These are phyloP conservation scores for Parachaetomium inaequale DNA, from an alignment of 495 filamentous ascomycete genomes.

Conservation along the genomic window DNA sequence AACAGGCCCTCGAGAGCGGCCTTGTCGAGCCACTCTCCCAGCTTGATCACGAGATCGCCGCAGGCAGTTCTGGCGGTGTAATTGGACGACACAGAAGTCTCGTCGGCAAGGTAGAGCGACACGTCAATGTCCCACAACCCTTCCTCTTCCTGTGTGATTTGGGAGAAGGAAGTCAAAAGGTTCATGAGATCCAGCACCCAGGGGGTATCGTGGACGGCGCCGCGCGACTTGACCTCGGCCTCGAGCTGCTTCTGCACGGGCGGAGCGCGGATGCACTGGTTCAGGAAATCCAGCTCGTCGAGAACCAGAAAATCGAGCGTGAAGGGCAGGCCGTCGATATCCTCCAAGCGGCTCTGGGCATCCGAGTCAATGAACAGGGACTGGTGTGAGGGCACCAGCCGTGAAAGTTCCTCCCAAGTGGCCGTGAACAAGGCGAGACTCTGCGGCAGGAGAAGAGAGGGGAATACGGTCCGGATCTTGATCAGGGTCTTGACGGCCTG, in stretches of 20 bases:
- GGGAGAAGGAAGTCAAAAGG: slow-evolving; percentile 77
- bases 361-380: slow-evolving; percentile 80
- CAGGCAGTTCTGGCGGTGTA: slow-evolving; percentile 91
- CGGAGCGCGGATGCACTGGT: slow-evolving; percentile 75
- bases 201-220: slow-evolving; percentile 53
- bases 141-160: slow-evolving; percentile 89
- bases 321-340: slow-evolving; percentile 87
- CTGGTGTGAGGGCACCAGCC: slow-evolving; percentile 66
- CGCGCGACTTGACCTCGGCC: slow-evolving; percentile 58
- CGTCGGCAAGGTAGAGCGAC: slow-evolving; percentile 90
- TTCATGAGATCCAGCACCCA: slow-evolving; percentile 84
- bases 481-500: slow-evolving; percentile 90
- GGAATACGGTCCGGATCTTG: slow-evolving; percentile 82
- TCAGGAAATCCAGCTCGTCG: slow-evolving; percentile 91
- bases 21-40: slow-evolving; percentile 81
- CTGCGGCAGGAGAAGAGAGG: slow-evolving; percentile 72
- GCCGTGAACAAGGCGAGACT: slow-evolving; percentile 75
- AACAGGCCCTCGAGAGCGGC: slow-evolving; percentile 70
- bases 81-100: slow-evolving; percentile 92
- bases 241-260: slow-evolving; percentile 83
- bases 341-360: slow-evolving; percentile 80
- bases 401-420: slow-evolving; percentile 79
- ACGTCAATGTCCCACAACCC: slow-evolving; percentile 95
- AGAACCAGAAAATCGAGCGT: slow-evolving; percentile 90
- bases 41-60: slow-evolving; percentile 84